Evolutionary conservation across 2,329 filamentous ascomycete genomes (phyloP), one percentile per base, ranked within the genome.

Genomic region (Curvularia hawaiiensis): DNA sequence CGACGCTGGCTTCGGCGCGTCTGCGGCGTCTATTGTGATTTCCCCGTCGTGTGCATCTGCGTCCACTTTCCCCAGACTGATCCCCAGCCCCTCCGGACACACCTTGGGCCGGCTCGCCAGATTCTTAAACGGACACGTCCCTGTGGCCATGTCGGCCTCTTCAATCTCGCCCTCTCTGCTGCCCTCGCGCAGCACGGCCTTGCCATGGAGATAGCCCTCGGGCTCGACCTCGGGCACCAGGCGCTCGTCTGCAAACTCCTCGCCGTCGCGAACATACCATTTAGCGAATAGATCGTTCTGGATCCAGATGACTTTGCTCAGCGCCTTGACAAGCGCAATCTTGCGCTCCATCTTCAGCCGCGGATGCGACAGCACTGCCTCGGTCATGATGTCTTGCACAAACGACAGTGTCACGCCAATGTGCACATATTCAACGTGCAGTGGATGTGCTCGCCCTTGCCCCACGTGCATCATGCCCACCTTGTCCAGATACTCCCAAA

Each of bases 391-490:
- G 69, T 94, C 90, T 69, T 92, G 88, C 65, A 94, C 89, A 72
- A 90, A 90, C 3, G 86, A 88, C 3, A 94, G 82, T 44, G 86
- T 88, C 31, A 81, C 85, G 50, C 90, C 88, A 45, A 94, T 88
- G 73, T 93, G 90, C 48, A 94, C 82, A 74, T 92, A 94, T 74
- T 94, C 90, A 62, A 94, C 84, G 68, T 92, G 89, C 16, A 93
- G 81, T 1, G 90, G 87, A 64, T 91, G 86, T 52, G 85, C 81
- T 39, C 90, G 85, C 18, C 88, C 90, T 45, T 88, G 85, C 1
- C 90, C 90, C n/a, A 89, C 87, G 73, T 93, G 90, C 90, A 93
- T 93, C 81, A 91, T 86, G 56, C 90, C 90, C 35, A 94, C 90
- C 75, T 93, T 93, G 78, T 93, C 89, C 44, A 94, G 79, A 71